Percentiles rank a stretch among this genome's conserved stretches.
Evolutionary conservation across 495 filamentous ascomycete genomes (phyloP).

Genomic region (Pseudoneurospora amorphoporcata): DNA sequence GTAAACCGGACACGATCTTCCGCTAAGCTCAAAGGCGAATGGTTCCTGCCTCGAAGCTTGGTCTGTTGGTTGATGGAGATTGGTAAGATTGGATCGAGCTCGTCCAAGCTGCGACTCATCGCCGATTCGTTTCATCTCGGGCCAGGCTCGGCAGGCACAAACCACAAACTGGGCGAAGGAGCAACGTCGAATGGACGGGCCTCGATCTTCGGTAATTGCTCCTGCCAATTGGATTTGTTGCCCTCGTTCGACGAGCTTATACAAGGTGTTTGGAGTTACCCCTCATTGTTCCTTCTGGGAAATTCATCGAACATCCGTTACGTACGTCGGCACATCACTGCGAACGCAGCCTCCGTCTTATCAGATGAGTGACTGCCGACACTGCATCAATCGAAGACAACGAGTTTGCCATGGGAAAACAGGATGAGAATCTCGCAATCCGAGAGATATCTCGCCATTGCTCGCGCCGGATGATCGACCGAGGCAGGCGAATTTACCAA

Average conservation of each 20-base stretch:
- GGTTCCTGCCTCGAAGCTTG: neutral
- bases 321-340: neutral
- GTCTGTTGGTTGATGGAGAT: neutral
- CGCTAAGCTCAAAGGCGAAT: neutral
- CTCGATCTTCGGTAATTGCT: neutral
- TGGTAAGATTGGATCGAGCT: neutral
- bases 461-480: neutral
- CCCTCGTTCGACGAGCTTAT: neutral
- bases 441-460: neutral
- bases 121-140: neutral
- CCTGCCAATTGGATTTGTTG: neutral
- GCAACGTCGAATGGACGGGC: neutral
- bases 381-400: neutral
- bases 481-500: neutral
- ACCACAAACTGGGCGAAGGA: neutral
- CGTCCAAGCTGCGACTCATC: neutral
- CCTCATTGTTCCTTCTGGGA: neutral
- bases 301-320: neutral
- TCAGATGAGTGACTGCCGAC: neutral
- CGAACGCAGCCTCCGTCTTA: neutral
- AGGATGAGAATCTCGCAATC: neutral
- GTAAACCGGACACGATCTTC: neutral
- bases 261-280: neutral
- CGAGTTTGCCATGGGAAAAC: neutral
- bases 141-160: neutral